Conservation (phyloP, 1,284 basidiomycete species). For the Apiotrichum laibachii region DNA sequence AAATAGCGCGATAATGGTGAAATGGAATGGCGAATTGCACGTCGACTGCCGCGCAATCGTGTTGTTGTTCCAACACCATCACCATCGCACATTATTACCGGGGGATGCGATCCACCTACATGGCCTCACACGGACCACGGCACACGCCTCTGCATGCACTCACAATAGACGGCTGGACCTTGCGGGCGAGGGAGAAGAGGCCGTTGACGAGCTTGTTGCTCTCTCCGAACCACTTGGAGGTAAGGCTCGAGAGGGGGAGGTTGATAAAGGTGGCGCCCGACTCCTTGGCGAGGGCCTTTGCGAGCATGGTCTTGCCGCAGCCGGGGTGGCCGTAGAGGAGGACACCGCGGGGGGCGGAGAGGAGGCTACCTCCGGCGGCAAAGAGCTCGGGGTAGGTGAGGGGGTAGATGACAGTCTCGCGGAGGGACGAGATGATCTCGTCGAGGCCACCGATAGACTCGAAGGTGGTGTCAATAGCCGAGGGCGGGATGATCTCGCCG, state of each 20-base stretch:
- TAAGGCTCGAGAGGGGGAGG: slow-evolving; percentile 62
- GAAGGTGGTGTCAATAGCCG: slow-evolving; percentile 55
- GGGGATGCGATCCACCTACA: too few relatives aligned
- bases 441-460: slow-evolving; percentile 83
- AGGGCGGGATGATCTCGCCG: slow-evolving; percentile 55
- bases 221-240: slow-evolving; percentile 97
- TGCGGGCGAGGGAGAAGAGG: slow-evolving; percentile 69
- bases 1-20: too few relatives aligned
- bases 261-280: slow-evolving; percentile 96
- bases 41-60: too few relatives aligned
- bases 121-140: too few relatives aligned
- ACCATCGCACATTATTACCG: too few relatives aligned
- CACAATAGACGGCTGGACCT: slow-evolving; percentile 68
- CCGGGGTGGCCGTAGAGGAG: slow-evolving; percentile 87
- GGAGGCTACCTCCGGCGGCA: slow-evolving; percentile 62
- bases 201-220: slow-evolving; percentile 96
- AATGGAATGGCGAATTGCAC: too few relatives aligned
- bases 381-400: slow-evolving; percentile 90
- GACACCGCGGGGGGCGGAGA: slow-evolving; percentile 63
- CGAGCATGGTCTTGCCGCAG: slow-evolving; percentile 92
- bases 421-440: slow-evolving; percentile 80
- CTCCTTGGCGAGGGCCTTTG: slow-evolving; percentile 93
- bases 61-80: too few relatives aligned
- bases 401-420: slow-evolving; percentile 95
- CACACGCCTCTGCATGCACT: slow-evolving; percentile 19